Conservation (phyloP, 805 yeast genomes). For the Cyberlindnera euphorbiae region DNA sequence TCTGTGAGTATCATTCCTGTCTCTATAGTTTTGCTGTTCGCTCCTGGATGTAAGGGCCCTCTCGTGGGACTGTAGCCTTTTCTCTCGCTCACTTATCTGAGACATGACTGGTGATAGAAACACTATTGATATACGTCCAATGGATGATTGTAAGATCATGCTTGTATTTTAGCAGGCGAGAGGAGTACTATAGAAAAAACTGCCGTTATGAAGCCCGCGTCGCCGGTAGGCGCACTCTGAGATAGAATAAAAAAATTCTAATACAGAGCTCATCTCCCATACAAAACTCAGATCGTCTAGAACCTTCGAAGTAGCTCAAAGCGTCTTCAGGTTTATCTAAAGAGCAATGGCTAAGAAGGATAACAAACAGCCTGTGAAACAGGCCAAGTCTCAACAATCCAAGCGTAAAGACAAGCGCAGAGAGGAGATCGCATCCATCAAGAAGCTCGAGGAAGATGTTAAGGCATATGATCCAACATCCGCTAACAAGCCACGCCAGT, state of each 20-base stretch:
- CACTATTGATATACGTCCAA: too few species aligned
- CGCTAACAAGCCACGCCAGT: constrained; percentile 39
- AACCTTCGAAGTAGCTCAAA: too few species aligned
- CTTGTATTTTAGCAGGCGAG: too few species aligned
- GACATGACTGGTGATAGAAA: too few species aligned
- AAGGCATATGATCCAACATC: constrained; percentile 46
- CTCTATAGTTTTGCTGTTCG: neutral
- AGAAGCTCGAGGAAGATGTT: constrained; percentile 44
- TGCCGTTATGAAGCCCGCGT: constrained; percentile 1
- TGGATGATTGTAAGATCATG: too few species aligned
- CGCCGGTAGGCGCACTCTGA: constrained; percentile 3
- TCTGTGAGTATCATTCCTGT: neutral
- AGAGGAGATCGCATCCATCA: constrained; percentile 32
- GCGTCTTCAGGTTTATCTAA: too few species aligned
- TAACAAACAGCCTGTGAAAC: constrained; percentile 11
- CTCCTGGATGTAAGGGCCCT: neutral
- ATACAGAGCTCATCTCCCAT: constrained; percentile 5
- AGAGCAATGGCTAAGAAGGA: constrained; percentile 33
- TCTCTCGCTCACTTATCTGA: constrained; percentile 1
- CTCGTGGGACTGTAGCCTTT: constrained; percentile 1
- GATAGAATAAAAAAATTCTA: constrained; percentile 3
- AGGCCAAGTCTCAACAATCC: constrained; percentile 3
- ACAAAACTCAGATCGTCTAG: too few species aligned
- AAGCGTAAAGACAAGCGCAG: constrained; percentile 35
- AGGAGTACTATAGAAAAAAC: too few species aligned